Evolutionary conservation across 2,329 filamentous ascomycete genomes (phyloP), one percentile per base, ranked within the genome.

Genomic region (Pseudopyricularia cyperi): DNA sequence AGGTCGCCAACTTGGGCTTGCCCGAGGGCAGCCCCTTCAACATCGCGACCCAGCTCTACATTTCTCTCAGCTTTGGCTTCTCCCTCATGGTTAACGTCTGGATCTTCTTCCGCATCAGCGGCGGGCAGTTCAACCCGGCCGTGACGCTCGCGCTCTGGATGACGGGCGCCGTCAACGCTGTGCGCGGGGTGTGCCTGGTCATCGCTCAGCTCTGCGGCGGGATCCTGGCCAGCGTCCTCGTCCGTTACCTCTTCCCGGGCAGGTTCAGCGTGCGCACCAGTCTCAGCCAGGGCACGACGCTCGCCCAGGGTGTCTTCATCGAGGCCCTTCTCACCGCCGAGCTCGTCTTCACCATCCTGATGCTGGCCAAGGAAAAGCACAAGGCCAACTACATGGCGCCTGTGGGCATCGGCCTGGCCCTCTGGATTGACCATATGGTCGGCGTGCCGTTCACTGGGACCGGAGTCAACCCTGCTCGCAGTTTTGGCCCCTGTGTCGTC

Each of bases 341-440:
- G 60, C 63, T 79, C 12, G 70, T 78, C 24, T 68, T 79, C 46
- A 72, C 75, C 3, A 73, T 79, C 52, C 71, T 76, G 60, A 81
- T 82, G 77, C 65, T 82, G 48, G 78, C 77, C 1, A 74, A 73
- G 12, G 77, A 82, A 56, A 82, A 83, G 61, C 79, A 83, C 61
- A 76, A 76, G 55, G 76, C 75, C 1, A 83, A 79, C 0, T 83
- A 73, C 59, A 67, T 83, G 7, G 80, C 80, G 0, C 80, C 80
- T 0, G 65, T 84, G 1, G 80, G 77, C 2, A 83, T 85, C 56
- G 82, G 81, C 0, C 61, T 83, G 3, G 66, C 79, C 0, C 68
- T 84, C 22, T 83, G 83, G 60, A 70, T 83, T 32, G 60, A 58
- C n/a, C 50, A 63, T 55, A 47, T 52, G 37, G 49, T 39, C 14